Base-by-base conservation (phyloP, 2,329 filamentous ascomycete species). In the Clarireedia homoeocarpa region DNA sequence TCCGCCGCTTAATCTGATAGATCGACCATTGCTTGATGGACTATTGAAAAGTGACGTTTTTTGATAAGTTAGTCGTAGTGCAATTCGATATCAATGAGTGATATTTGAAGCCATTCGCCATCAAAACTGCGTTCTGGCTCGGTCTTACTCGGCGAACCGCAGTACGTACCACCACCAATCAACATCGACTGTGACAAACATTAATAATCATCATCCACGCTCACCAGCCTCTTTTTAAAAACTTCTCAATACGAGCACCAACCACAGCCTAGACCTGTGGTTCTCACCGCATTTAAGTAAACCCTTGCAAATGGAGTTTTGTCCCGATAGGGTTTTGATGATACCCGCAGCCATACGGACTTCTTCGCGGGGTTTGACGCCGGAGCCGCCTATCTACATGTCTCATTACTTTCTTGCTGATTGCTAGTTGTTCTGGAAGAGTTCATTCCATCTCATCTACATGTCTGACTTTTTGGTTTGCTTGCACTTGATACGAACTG, bases 271-370 rank as follows among this genome's bases (percentile, higher is more conserved):
- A 50, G 52, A 44, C 46, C 45, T 55, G 46, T 24, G 15, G 46
- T 50, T 50, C 52, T 50, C 52, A 55, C 52, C 52, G 52, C 52
- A 55, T 50, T 36, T 42, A 50, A 26, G 17, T 36, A 34, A 50
- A 50, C 9, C 36, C 46, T 42, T 36, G 26, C 14, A 30, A 30
- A 50, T 5, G 40, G 5, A 34, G 30, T 46, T 39, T 38, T 27
- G 3, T 15, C 17, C 44, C 40, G 42, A 30, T 45, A 53, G 30
- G 17, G 26, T 20, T 45, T 20, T 30, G 6, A 39, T 20, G 27
- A 40, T 39, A 48, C 23, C 27, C 51, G 24, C 20, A 36, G 27
- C 23, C 23, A 48, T 53, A 48, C 51, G 30, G 10, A 14, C 27
- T 48, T 48, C 38, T 20, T 39, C 23, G 51, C 51, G 51, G 51